Evolutionary conservation across 2,329 filamentous ascomycete genomes (phyloP).

Genomic region (Simplicillium aogashimaense): DNA sequence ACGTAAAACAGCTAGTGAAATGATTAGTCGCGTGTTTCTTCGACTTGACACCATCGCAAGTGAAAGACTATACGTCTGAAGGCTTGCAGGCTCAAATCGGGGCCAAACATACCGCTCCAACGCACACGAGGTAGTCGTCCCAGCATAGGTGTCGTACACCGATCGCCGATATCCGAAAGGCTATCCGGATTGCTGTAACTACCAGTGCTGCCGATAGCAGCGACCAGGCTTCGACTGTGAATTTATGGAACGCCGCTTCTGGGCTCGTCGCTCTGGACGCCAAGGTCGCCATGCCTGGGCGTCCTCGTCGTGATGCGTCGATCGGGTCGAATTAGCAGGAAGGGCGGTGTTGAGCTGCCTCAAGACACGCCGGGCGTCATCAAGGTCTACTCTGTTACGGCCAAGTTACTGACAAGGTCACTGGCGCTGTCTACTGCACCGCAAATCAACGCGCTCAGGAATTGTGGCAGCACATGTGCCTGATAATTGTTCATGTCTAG

Average conservation of each 20-base stretch:
- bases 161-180: constrained; percentile 2
- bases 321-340: too few relatives aligned
- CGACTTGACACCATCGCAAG: background rate
- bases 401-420: too few relatives aligned
- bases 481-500: too few relatives aligned
- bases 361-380: background rate
- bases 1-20: constrained; percentile 8
- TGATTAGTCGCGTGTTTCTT: background rate
- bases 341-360: background rate
- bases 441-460: too few relatives aligned
- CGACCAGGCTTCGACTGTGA: constrained; percentile 2
- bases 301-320: constrained; percentile 1
- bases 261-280: constrained; percentile 1
- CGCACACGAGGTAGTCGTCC: constrained; percentile 5
- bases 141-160: constrained; percentile 2
- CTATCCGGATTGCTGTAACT: background rate
- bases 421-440: too few relatives aligned
- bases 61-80: background rate
- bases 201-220: background rate
- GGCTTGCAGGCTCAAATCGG: background rate
- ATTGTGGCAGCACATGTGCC: too few relatives aligned
- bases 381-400: background rate
- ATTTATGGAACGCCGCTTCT: background rate
- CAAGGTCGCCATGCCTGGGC: background rate
- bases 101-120: constrained; percentile 3